Percentiles rank a stretch among this genome's conserved stretches.
Conservation (phyloP, 1,284 basidiomycete species). For the Melampsora americana region DNA sequence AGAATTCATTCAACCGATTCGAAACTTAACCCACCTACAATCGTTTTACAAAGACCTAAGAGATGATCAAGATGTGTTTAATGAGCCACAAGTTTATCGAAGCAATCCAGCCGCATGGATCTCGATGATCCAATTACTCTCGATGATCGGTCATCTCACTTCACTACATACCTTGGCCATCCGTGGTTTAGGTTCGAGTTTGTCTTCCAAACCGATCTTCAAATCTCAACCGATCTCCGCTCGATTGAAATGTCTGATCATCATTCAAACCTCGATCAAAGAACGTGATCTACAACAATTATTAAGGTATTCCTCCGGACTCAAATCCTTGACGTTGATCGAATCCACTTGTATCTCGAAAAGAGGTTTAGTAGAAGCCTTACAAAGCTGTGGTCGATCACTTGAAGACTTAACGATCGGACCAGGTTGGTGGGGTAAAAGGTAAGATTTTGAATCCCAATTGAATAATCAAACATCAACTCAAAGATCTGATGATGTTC, state of each 20-base stretch:
- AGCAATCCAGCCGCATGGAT: background rate
- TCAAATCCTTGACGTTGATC: background rate
- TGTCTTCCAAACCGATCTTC: background rate
- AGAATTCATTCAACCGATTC: background rate
- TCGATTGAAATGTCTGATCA: background rate
- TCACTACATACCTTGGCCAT: background rate
- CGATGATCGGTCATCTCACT: background rate
- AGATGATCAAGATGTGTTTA: background rate
- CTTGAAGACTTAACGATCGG: background rate
- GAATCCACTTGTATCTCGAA: conserved; percentile 4
- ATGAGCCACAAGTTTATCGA: background rate
- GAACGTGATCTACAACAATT: conserved; percentile 1
- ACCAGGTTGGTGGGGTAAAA: conserved; percentile 2
- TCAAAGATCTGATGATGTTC: too few species aligned
- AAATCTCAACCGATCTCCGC: background rate
- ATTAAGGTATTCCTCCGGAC: background rate
- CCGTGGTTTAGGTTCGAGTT: background rate
- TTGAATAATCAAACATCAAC: too few species aligned
- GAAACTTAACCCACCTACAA: background rate
- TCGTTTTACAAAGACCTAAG: background rate
- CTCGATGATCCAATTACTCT: background rate
- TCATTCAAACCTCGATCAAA: background rate
- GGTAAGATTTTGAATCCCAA: background rate
- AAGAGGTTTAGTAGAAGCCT: background rate
- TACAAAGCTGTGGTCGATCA: background rate